Percentiles rank a stretch among this genome's conserved stretches.
Conservation (phyloP, 1,284 basidiomycete genomes). For the Singerocomus inundabilis region DNA sequence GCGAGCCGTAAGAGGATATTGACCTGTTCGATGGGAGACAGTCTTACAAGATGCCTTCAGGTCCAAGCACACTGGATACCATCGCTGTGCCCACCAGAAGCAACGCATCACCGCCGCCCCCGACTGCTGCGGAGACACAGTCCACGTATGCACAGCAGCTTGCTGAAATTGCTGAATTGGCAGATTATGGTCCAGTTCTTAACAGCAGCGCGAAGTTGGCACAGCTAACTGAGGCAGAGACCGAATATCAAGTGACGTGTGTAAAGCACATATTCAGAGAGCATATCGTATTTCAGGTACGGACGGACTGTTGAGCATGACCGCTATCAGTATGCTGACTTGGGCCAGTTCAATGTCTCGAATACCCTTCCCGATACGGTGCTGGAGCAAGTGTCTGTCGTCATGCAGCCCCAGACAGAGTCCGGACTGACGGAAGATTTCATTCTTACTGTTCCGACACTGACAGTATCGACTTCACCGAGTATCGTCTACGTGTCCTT, state of each 20-base stretch:
- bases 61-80: constrained; percentile 81
- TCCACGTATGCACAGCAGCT: constrained; percentile 88
- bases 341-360: constrained; percentile 86
- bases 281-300: constrained; percentile 93
- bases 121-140: constrained; percentile 78
- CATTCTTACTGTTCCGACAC: constrained; percentile 80
- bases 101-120: constrained; percentile 63
- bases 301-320: neutral
- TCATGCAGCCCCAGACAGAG: constrained; percentile 82
- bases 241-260: constrained; percentile 95
- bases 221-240: constrained; percentile 94
- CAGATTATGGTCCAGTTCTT: constrained; percentile 82
- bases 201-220: constrained; percentile 82
- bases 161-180: constrained; percentile 83
- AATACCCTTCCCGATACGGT: constrained; percentile 99
- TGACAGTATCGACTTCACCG: constrained; percentile 71
- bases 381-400: constrained; percentile 92
- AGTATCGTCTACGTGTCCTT: constrained; percentile 93
- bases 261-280: constrained; percentile 98
- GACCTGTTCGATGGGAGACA: neutral
- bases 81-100: constrained; percentile 69
- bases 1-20: constrained; percentile 63
- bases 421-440: constrained; percentile 89
- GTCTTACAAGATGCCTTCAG: constrained; percentile 27
- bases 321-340: constrained; percentile 5